Conservation (phyloP, 2,329 filamentous ascomycete genomes). For the Colletotrichum kahawae region DNA sequence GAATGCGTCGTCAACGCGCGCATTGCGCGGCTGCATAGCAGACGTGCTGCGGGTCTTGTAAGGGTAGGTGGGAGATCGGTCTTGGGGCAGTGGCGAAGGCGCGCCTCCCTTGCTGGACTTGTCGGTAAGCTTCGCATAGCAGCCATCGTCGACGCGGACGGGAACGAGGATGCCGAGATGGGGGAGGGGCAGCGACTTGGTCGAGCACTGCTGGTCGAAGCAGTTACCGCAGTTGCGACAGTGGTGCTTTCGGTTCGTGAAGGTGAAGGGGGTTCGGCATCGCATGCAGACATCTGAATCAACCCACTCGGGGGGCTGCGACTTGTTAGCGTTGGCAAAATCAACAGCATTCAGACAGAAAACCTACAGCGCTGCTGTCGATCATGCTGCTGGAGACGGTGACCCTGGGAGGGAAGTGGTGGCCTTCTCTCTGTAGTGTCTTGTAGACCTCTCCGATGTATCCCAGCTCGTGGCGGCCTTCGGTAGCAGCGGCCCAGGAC, state of each 20-base stretch:
- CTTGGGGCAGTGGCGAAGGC: conserved; percentile 28
- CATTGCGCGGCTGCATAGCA: conserved; percentile 87
- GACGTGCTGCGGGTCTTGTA: conserved; percentile 70
- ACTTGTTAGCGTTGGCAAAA: not conserved
- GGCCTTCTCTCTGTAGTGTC: conserved; percentile 82
- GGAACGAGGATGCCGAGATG: conserved; percentile 91
- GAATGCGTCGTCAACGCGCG: conserved; percentile 86
- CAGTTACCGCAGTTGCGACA: conserved; percentile 98
- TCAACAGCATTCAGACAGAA: not conserved
- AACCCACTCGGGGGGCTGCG: conserved; percentile 90
- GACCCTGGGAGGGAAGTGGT: conserved; percentile 84
- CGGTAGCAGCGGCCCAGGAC: conserved; percentile 88
- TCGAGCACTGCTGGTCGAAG: conserved; percentile 94
- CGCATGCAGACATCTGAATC: conserved; percentile 99
- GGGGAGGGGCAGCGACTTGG: conserved; percentile 84
- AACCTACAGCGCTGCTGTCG: conserved; percentile 88
- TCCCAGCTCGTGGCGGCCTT: conserved; percentile 79
- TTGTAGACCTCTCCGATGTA: conserved; percentile 92
- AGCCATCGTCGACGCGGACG: conserved; percentile 95
- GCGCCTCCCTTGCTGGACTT: conserved; percentile 58
- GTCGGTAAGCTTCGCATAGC: conserved; percentile 86
- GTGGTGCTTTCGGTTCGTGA: conserved; percentile 98
- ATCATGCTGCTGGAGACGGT: conserved; percentile 96
- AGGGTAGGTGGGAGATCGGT: conserved; percentile 54
- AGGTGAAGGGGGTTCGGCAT: conserved; percentile 92